Percentiles rank a stretch among this genome's conserved stretches.
These are phyloP conservation scores for Elsinoe necatrix DNA, from an alignment of 2,329 filamentous ascomycete species.

Conservation along the genomic window DNA sequence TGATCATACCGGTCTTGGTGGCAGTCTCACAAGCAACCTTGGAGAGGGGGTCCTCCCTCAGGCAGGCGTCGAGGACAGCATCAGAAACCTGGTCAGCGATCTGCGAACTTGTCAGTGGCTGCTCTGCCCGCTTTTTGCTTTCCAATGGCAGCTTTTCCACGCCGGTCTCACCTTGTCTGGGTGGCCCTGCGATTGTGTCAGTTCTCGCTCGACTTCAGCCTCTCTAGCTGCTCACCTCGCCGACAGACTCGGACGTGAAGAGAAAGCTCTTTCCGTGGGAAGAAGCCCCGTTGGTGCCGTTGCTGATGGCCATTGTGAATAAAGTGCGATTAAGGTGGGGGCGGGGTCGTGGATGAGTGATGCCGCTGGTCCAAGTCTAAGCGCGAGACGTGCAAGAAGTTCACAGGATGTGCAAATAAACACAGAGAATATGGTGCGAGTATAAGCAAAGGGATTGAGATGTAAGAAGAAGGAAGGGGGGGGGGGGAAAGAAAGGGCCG, in stretches of 20 bases:
- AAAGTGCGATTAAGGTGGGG: slow-evolving; percentile 12
- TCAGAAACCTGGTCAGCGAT: slow-evolving; percentile 84
- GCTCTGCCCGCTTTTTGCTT: neutral
- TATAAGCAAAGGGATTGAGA: neutral
- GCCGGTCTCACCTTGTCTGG: slow-evolving; percentile 24
- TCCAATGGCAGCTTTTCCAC: slow-evolving; percentile 18
- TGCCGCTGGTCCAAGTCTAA: slow-evolving; percentile 6
- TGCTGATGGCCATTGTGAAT: slow-evolving; percentile 20
- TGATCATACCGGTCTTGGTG: slow-evolving; percentile 99
- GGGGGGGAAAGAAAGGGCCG: slow-evolving; percentile 14
- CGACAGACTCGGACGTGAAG: slow-evolving; percentile 47
- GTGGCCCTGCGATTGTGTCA: slow-evolving; percentile 23
- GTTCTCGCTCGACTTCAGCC: neutral
- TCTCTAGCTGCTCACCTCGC: slow-evolving; percentile 37
- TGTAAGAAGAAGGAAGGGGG: slow-evolving; percentile 7
- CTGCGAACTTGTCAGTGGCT: slow-evolving; percentile 13
- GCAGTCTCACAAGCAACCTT: slow-evolving; percentile 98
- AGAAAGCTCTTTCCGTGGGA: slow-evolving; percentile 23
- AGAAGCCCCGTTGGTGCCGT: slow-evolving; percentile 18
- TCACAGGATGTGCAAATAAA: neutral
- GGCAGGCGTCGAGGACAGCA: slow-evolving; percentile 95
- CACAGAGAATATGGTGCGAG: neutral
- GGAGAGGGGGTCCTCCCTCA: slow-evolving; percentile 88
- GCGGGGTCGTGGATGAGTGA: slow-evolving; percentile 11
- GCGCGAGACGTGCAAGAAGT: slow-evolving; percentile 3